A percentile compares a stretch with the other conserved stretches of the same genome.
phyloP scores from a whole-genome alignment of 2,329 filamentous ascomycete genomes.

The Pezicula radicicola region DNA sequence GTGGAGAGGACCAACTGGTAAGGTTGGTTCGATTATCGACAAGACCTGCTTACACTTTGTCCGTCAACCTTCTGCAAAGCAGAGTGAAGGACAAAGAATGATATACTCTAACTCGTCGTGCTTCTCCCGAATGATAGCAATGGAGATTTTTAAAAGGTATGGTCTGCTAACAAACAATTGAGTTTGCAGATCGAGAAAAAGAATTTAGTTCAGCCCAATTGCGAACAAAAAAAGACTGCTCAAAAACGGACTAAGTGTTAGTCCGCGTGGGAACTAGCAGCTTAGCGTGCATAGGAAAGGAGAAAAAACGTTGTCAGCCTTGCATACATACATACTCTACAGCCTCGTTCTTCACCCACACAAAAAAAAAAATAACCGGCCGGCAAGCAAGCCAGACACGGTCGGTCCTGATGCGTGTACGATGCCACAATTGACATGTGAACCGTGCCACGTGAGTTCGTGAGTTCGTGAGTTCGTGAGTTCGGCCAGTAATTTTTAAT shows the following conservation, averaged over 20 bases:
- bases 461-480: too few relatives aligned
- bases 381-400: too few relatives aligned
- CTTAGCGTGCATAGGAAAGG: neutral
- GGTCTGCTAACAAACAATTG: neutral
- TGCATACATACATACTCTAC: neutral
- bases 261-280: neutral
- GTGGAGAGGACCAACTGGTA: neutral
- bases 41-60: neutral
- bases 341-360: too few relatives aligned
- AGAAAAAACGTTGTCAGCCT: neutral
- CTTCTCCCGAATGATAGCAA: neutral
- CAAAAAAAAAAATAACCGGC: too few relatives aligned
- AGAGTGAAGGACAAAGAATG: conserved; percentile 5
- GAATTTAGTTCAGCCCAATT: neutral
- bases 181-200: neutral
- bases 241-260: neutral
- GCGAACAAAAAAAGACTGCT: neutral
- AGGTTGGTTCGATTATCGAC: neutral
- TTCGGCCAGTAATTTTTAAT: too few relatives aligned
- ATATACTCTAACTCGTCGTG: neutral
- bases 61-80: conserved; percentile 15
- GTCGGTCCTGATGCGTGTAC: too few relatives aligned
- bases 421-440: too few relatives aligned
- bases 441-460: too few relatives aligned
- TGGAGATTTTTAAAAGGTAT: neutral